Conservation (phyloP, 306 rosid genomes). For the Trifolium repens region DNA sequence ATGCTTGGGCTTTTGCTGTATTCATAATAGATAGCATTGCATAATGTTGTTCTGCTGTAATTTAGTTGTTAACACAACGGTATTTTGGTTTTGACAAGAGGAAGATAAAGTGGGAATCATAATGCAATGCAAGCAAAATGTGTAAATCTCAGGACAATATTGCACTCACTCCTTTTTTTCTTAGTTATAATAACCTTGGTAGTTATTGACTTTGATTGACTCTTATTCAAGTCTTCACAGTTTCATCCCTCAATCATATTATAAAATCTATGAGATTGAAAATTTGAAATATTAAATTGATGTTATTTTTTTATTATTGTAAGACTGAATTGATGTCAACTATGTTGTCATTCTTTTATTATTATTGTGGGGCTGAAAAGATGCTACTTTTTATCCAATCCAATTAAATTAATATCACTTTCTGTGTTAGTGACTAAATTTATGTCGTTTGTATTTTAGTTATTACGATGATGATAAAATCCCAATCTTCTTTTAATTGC, state of each 20-base stretch:
- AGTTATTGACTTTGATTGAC: background rate
- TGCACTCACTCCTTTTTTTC: slow-evolving; percentile 4
- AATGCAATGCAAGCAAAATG: slow-evolving; percentile 7
- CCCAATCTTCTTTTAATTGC: background rate
- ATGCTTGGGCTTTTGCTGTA: slow-evolving; percentile 6
- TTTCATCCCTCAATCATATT: slow-evolving; percentile 4
- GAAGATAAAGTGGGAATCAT: slow-evolving; percentile 5
- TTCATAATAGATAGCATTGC: background rate
- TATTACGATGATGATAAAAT: background rate
- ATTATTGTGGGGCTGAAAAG: background rate
- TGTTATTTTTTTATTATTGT: background rate
- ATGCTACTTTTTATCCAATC: background rate
- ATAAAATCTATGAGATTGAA: background rate
- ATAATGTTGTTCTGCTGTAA: slow-evolving; percentile 29
- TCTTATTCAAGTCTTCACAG: background rate
- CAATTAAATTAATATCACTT: slow-evolving; percentile 3
- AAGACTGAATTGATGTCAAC: background rate
- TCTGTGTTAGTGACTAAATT: background rate
- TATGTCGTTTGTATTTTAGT: background rate
- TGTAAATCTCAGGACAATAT: slow-evolving; percentile 24
- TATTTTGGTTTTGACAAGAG: background rate
- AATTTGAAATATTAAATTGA: background rate
- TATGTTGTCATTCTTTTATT: background rate
- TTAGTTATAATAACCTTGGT: background rate
- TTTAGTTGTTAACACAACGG: slow-evolving; percentile 10